Base-by-base conservation (phyloP, 179 eudicot genomes). In the Actinidia polygama region DNA sequence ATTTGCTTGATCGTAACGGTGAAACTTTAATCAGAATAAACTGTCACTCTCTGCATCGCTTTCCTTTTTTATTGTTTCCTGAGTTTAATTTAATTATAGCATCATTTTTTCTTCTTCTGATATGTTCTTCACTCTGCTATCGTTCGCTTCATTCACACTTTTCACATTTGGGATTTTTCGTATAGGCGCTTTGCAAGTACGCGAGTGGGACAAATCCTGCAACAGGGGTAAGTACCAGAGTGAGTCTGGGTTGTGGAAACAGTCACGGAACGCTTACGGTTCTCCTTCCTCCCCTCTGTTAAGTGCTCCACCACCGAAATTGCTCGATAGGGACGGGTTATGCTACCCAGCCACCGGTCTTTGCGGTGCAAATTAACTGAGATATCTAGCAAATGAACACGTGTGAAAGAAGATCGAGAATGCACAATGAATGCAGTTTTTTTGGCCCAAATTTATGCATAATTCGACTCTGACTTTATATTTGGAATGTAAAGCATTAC, bases 111-210 rank as follows among this genome's bases (percentile, higher is more conserved):
- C 30, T 70, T 47, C 54, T 30, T 11, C 18, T 72, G 11, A 71
- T 49, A 26, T 54, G 36, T 51, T 61, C 36, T 75, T 24, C 50
- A 26, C 12, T 74, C n/a, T 24, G 16, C 46, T 10, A 55, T 2
- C 5, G 58, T 55, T 57, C 63, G 58, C 30, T 53, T 57, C 51
- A 76, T 76, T 58, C 10, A 57, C 53, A 58, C 4, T 15, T 18
- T 19, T 76, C 55, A 10, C 23, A 8, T 10, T 58, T 75, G 26
- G 66, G 3, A 18, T 44, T 23, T 7, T 62, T 24, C 19, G 16
- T 80, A 63, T 63, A 96, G 99, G 99, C 99, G 40, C 88, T 96
- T n/a, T 96, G 99, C 90, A 96, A 96, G 85, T 96, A 96, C 55
- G 99, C 99, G 46, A 94, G 87, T 83, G 98, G 99, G 23, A 93